Percentiles rank a stretch among this genome's conserved stretches.
Conservation (phyloP, 352 stramenopile genomes). For the Pythium volutum region DNA sequence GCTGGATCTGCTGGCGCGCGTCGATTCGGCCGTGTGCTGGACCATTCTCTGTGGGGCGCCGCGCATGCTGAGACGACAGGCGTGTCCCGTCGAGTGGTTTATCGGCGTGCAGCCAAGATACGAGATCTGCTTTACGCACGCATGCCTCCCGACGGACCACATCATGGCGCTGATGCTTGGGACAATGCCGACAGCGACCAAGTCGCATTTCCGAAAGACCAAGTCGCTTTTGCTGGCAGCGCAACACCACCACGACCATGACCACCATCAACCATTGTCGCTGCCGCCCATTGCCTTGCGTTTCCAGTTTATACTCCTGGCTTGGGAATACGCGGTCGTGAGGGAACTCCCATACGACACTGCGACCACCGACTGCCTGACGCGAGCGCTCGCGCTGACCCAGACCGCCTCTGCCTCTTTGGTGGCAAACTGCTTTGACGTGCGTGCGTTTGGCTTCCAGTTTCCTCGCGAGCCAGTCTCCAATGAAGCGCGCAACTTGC, state of each 20-base stretch:
- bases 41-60: neutral
- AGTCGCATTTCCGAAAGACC: neutral
- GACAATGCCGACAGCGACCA: neutral
- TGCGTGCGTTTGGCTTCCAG: neutral
- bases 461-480: neutral
- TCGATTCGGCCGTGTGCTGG: constrained; percentile 6
- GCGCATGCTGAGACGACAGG: neutral
- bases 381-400: neutral
- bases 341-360: too few relatives aligned
- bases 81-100: neutral
- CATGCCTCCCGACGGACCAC: neutral
- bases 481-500: neutral
- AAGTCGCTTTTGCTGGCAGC: neutral
- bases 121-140: neutral
- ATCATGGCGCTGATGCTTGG: neutral
- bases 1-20: constrained; percentile 1
- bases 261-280: too few relatives aligned
- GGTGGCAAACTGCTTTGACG: neutral
- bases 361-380: too few relatives aligned
- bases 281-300: neutral
- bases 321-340: too few relatives aligned
- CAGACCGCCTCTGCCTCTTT: too few relatives aligned
- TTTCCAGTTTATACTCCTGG: neutral
- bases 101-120: neutral
- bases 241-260: neutral